Evolutionary conservation across 169 alveolate genomes (phyloP).

Genomic region (Plasmodium relictum): DNA sequence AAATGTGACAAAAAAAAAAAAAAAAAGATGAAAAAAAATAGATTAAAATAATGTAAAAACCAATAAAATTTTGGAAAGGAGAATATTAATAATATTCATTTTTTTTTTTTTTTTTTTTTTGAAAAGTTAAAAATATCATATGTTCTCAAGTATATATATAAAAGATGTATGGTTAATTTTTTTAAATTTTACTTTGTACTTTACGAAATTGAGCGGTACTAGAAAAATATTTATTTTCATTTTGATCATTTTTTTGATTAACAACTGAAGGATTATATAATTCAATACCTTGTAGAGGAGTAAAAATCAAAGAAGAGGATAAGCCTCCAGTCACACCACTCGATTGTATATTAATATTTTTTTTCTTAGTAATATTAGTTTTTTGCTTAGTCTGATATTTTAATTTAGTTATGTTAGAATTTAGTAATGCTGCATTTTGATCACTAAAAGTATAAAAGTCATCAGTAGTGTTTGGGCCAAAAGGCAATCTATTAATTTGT

Average conservation of each 20-base stretch:
- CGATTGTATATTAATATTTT: slow-evolving; percentile 34
- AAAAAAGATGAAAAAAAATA: no score
- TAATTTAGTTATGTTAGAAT: slow-evolving; percentile 56
- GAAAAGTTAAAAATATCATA: no score
- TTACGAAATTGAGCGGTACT: slow-evolving; percentile 62
- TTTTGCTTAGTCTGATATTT: slow-evolving; percentile 64
- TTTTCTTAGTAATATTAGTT: slow-evolving; percentile 33
- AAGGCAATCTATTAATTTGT: slow-evolving; percentile 89
- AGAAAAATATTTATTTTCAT: slow-evolving; percentile 62
- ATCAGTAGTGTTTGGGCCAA: slow-evolving; percentile 90
- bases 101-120: no score
- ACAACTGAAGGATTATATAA: slow-evolving; percentile 23
- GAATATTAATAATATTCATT: no score
- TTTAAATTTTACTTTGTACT: slow-evolving; percentile 16
- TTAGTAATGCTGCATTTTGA: slow-evolving; percentile 52
- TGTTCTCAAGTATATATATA: background rate
- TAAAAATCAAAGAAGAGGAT: slow-evolving; percentile 87
- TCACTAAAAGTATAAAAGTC: slow-evolving; percentile 79
- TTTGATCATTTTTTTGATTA: slow-evolving; percentile 4
- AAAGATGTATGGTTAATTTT: slow-evolving; percentile 3
- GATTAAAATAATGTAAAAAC: no score
- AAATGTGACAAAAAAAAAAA: no score
- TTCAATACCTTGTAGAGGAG: slow-evolving; percentile 87
- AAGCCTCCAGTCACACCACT: slow-evolving; percentile 81
- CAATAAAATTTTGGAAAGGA: no score